phyloP scores from a whole-genome alignment of 768 basidiomycete species.

The Dacryopinax spathularia region DNA sequence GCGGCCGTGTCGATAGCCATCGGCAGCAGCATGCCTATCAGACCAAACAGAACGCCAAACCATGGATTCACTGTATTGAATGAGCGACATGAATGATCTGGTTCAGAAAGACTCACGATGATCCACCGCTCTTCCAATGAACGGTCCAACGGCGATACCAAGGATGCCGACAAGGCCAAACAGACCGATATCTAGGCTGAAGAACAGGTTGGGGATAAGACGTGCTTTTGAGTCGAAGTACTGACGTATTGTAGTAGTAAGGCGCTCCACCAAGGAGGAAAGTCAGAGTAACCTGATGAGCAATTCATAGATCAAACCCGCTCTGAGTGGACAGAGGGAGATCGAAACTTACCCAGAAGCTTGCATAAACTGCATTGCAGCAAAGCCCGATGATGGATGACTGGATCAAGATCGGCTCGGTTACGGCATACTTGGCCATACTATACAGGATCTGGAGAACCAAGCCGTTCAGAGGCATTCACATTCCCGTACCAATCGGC shows the following conservation, averaged over 20 bases:
- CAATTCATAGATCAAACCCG: too few relatives aligned
- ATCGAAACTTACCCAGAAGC: conserved; percentile 47
- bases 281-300: conserved; percentile 25
- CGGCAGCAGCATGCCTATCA: background rate
- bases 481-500: background rate
- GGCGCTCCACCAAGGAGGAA: conserved; percentile 33
- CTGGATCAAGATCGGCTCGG: conserved; percentile 68
- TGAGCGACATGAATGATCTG: conserved; percentile 13
- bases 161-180: conserved; percentile 25
- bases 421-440: conserved; percentile 63
- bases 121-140: conserved; percentile 21
- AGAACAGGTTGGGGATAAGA: conserved; percentile 12
- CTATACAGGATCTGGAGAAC: conserved; percentile 31
- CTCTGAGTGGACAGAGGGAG: too few relatives aligned
- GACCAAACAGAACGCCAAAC: conserved; percentile 50
- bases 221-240: background rate
- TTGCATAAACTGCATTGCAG: conserved; percentile 38
- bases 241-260: conserved; percentile 25
- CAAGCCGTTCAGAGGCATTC: too few relatives aligned
- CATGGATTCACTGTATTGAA: conserved; percentile 38
- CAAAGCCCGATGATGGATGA: conserved; percentile 21
- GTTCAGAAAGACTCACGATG: conserved; percentile 17
- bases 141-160: conserved; percentile 22
- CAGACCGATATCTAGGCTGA: conserved; percentile 24
- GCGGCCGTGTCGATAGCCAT: background rate